Base-by-base conservation (phyloP, 805 yeast species). In the Kodamaea fukazawae region DNA sequence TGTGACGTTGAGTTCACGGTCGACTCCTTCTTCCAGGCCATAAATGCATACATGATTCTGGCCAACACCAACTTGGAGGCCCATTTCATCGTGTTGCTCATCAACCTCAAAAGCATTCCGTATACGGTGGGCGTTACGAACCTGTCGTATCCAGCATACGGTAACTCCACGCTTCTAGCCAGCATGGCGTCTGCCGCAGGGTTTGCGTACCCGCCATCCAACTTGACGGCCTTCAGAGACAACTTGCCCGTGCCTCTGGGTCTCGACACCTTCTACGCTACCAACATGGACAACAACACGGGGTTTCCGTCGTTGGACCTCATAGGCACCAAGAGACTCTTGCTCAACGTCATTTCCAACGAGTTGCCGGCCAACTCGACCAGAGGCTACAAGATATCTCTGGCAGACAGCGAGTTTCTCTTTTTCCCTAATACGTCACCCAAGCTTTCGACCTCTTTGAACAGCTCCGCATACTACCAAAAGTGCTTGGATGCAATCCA, bases 11-110 rank as follows among this genome's bases (percentile, higher is more conserved):
- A 46, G 2, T 50, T 65, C 14, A 50, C 66, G 1, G 41, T 60
- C 3, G 46, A 45, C 8, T 39, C 45, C 12, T 35, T 69, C 3
- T 50, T 64, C 51, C 33, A 38, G 11, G 17, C 34, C 7, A 36
- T 68, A 7, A 17, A 36, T 3, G 11, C 11, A 7, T 66, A 48
- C 36, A 37, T 66, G 12, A 14, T 20, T 10, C 15, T 15, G 2
- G 58, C 71, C 4, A 67, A 67, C 41, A 56, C 65, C 27, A 61
- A 60, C 40, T 36, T 60, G 48, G 50, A 61, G 29, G 70, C 61
- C n/a, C 60, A 59, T 38, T 45, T 56, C 16, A 31, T 68, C n/a
- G 63, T 58, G 40, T 9, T 70, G 7, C 47, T 67, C 18, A 41
- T 63, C 36, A 55, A 52, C 32, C 49, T 62, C 34, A 53, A 55